phyloP scores from a whole-genome alignment of 1,284 basidiomycete genomes.

The Leccinum pallidistipes region DNA sequence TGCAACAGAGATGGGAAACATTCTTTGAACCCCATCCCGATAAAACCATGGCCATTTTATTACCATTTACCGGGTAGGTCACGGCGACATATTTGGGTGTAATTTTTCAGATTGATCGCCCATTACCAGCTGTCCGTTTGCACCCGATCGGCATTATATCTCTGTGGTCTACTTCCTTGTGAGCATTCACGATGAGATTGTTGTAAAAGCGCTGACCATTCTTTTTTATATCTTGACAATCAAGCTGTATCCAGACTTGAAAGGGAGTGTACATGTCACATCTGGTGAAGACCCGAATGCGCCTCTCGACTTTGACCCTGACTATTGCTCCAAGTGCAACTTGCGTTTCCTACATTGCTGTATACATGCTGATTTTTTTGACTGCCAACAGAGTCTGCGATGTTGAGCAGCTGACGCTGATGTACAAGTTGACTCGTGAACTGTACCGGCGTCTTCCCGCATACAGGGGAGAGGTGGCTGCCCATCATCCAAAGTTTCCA shows the following conservation, averaged over 20 bases:
- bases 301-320: not conserved
- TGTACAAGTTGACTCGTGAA: not conserved
- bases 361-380: not conserved
- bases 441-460: not conserved
- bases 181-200: not conserved
- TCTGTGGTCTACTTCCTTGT: not conserved
- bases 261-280: not conserved
- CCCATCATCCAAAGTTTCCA: not conserved
- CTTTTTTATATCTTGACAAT: not conserved
- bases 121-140: not conserved
- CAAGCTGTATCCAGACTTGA: not conserved
- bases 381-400: not conserved
- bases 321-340: not conserved
- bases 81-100: not conserved
- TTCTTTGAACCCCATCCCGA: not conserved
- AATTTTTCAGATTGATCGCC: not conserved
- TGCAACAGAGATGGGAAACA: not conserved
- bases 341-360: not conserved
- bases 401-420: not conserved
- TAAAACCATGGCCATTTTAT: not conserved
- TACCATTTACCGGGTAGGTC: not conserved
- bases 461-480: not conserved
- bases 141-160: not conserved
- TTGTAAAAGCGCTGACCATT: not conserved
- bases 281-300: not conserved